phyloP scores from a whole-genome alignment of 176 grass and related monocot genomes.

The bread wheat (Triticum aestivum) region IWGSC_CS_RefSeq_v2.1 NC_057804.1:411897099-411897598 shows the following conservation, averaged over 20 bases:
- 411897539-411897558: neutral
- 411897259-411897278: slow-evolving; percentile 7
- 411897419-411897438: neutral
- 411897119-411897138: neutral
- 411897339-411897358: slow-evolving; percentile 45
- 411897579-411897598: neutral
- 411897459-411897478: neutral
- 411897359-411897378: slow-evolving; percentile 93
- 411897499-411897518: neutral
- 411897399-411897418: slow-evolving; percentile 85
- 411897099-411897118: neutral
- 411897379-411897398: slow-evolving; percentile 72
- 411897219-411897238: slow-evolving; percentile 92
- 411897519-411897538: neutral
- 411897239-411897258: slow-evolving; percentile 99
- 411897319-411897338: neutral
- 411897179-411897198: slow-evolving; percentile 90
- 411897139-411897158: slow-evolving; percentile 5
- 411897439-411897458: neutral
- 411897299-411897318: neutral
- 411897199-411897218: slow-evolving; percentile 78
- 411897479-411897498: neutral
- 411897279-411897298: neutral
- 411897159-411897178: slow-evolving; percentile 67
- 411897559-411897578: neutral